Evolutionary conservation across 2,329 filamentous ascomycete genomes (phyloP).

Genomic region (Cladosporium sp.): DNA sequence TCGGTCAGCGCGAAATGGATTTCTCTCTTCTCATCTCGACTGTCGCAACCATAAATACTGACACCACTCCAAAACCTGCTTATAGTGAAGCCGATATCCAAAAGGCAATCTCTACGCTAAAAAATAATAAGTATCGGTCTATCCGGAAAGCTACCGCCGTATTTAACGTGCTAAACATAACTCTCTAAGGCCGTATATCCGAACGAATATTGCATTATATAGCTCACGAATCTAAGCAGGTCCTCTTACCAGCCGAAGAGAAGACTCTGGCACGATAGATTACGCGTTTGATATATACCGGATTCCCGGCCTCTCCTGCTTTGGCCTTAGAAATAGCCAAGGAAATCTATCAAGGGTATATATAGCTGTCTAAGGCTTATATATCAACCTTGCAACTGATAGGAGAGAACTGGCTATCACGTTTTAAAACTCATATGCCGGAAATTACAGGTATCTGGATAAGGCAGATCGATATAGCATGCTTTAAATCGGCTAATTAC

Average conservation of each 20-base stretch:
- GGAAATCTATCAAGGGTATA: slow-evolving; percentile 4
- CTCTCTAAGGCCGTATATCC: neutral
- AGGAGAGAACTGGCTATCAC: slow-evolving; percentile 8
- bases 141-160: neutral
- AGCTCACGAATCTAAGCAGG: slow-evolving; percentile 9
- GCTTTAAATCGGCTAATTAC: slow-evolving; percentile 9
- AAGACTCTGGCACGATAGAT: slow-evolving; percentile 4
- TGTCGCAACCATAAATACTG: neutral
- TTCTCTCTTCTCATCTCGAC: neutral
- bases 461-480: slow-evolving; percentile 4
- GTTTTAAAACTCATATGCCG: slow-evolving; percentile 4
- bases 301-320: slow-evolving; percentile 8
- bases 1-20: neutral
- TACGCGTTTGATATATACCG: slow-evolving; percentile 8
- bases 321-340: slow-evolving; percentile 13
- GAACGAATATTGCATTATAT: slow-evolving; percentile 9
- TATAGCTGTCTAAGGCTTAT: slow-evolving; percentile 1
- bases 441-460: slow-evolving; percentile 11
- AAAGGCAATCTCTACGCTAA: neutral
- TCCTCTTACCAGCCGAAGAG: slow-evolving; percentile 13
- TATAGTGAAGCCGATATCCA: neutral
- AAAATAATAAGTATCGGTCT: neutral
- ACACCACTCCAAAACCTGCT: neutral
- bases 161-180: neutral
- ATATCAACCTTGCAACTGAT: slow-evolving; percentile 2